phyloP scores from a whole-genome alignment of 148 eudicot species.

The Persicaria tinctoria region DNA sequence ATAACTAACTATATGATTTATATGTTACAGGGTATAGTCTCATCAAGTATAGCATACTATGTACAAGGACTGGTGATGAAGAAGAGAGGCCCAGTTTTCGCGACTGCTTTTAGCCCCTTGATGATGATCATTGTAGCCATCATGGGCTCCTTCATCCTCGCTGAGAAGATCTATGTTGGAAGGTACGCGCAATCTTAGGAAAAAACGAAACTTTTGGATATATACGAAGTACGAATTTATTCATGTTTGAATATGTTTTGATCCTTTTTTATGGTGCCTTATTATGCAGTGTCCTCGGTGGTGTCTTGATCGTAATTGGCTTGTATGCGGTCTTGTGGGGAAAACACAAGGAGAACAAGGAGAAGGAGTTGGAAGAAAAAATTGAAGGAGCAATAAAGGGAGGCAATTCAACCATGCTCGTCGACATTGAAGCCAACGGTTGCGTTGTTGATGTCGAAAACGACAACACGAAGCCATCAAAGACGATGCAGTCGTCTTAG shows the following conservation, averaged over 20 bases:
- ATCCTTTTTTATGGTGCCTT: neutral
- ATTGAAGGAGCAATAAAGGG: conserved; percentile 8
- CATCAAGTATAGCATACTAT: conserved; percentile 75
- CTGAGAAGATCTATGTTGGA: conserved; percentile 85
- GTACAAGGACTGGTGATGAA: conserved; percentile 95
- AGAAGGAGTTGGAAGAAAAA: conserved; percentile 15
- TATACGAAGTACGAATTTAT: neutral
- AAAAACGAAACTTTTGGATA: neutral
- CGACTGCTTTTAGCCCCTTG: conserved; percentile 88
- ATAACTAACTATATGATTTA: neutral
- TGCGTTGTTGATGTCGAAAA: no score
- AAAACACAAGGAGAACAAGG: conserved; percentile 20
- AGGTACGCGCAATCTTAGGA: conserved; percentile 25
- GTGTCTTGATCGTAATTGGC: conserved; percentile 18
- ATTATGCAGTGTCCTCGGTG: conserved; percentile 16
- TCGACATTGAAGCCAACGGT: conserved; percentile 34
- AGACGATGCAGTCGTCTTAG: neutral
- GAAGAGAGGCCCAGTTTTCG: conserved; percentile 91
- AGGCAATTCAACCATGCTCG: conserved; percentile 12
- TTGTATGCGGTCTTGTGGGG: conserved; percentile 26
- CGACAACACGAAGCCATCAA: no score
- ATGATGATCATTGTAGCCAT: conserved; percentile 98
- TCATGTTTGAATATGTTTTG: neutral
- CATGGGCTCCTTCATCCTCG: conserved; percentile 93
- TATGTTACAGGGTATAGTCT: conserved; percentile 38